Conservation (phyloP, 768 basidiomycete genomes). For the Podaxis sp. region DNA sequence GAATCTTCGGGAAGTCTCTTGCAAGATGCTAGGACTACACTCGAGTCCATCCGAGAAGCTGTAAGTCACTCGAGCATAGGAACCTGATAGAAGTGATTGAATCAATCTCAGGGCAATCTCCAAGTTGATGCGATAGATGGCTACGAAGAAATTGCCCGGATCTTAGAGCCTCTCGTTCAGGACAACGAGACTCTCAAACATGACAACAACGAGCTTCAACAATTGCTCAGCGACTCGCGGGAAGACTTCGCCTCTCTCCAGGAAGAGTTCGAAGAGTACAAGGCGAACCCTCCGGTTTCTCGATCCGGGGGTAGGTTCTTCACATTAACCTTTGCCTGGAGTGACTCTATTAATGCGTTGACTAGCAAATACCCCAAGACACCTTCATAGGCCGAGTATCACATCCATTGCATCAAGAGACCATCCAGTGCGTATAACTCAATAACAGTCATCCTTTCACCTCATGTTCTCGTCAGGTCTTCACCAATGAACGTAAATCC, state of each 20-base stretch:
- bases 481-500: conserved; percentile 9
- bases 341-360: conserved; percentile 2
- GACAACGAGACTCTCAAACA: conserved; percentile 83
- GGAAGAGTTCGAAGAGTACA: conserved; percentile 75
- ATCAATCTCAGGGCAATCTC: conserved; percentile 35
- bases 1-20: conserved; percentile 69
- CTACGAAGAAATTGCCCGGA: conserved; percentile 59
- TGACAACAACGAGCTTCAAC: conserved; percentile 79
- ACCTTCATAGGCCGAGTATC: conserved; percentile 42
- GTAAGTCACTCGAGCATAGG: conserved; percentile 35
- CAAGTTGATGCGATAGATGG: conserved; percentile 40
- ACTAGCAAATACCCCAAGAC: conserved; percentile 42
- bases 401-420: conserved; percentile 41
- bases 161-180: conserved; percentile 82
- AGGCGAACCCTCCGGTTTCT: conserved; percentile 42
- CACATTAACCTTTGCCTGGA: not conserved
- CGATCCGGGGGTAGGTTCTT: conserved; percentile 43
- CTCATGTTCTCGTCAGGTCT: not conserved
- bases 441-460: not conserved
- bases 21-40: conserved; percentile 59
- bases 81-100: not conserved
- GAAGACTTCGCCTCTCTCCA: conserved; percentile 72
- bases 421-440: conserved; percentile 26
- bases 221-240: conserved; percentile 68
- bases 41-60: conserved; percentile 60